These are phyloP conservation scores for Yamadazyma jaroonii DNA, from an alignment of 1,139 yeast species.

Conservation along the genomic window DNA sequence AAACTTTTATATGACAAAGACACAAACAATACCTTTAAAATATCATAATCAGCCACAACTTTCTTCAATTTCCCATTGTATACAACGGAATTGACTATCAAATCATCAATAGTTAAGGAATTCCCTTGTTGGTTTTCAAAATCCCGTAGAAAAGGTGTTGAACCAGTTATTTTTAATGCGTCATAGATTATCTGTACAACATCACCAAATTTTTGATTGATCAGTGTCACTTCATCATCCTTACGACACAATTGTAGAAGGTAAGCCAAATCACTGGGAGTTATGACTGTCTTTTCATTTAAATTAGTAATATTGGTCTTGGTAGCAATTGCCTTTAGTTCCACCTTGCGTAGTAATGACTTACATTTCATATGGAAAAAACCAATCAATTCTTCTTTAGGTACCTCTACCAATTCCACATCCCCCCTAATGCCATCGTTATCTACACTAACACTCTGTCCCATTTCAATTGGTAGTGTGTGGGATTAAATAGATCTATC, in stretches of 20 bases:
- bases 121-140: constrained; percentile 5
- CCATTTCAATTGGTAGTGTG: constrained; percentile 11
- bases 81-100: constrained; percentile 24
- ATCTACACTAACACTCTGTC: constrained; percentile 19
- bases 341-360: constrained; percentile 22
- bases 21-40: constrained; percentile 24
- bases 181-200: constrained; percentile 20
- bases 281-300: constrained; percentile 17
- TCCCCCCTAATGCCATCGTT: constrained; percentile 1
- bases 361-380: constrained; percentile 21
- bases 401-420: constrained; percentile 7
- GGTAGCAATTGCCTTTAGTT: constrained; percentile 20
- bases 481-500: background rate
- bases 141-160: constrained; percentile 29
- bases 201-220: constrained; percentile 8
- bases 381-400: constrained; percentile 18
- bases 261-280: constrained; percentile 21
- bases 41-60: constrained; percentile 21
- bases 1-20: constrained; percentile 14
- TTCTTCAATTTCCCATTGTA: constrained; percentile 25
- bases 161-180: constrained; percentile 26
- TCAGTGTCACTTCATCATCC: constrained; percentile 8
- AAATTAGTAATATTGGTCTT: constrained; percentile 21
- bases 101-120: constrained; percentile 20
- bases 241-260: constrained; percentile 19